These are phyloP conservation scores for Sechiopsis laciniata DNA, from an alignment of 306 rosid genomes.

Conservation along the genomic window DNA sequence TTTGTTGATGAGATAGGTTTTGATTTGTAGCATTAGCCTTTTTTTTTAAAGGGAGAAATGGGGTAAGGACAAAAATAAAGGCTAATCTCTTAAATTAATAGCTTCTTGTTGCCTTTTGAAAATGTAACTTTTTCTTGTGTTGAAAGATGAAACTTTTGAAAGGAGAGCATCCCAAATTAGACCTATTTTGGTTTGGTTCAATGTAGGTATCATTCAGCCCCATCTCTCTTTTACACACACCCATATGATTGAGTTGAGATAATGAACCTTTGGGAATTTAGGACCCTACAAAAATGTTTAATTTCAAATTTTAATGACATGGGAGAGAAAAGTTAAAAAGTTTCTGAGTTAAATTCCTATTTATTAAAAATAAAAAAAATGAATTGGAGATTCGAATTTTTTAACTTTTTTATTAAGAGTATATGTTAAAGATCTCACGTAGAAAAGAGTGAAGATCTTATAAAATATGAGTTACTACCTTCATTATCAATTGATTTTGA, in stretches of 20 bases:
- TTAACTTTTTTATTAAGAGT: too few relatives aligned
- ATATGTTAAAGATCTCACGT: too few relatives aligned
- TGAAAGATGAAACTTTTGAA: constrained; percentile 10
- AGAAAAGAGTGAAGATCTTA: too few relatives aligned
- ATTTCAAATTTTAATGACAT: not conserved
- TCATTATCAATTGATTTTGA: too few relatives aligned
- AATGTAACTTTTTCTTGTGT: not conserved
- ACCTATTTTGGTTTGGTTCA: constrained; percentile 13
- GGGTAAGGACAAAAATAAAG: not conserved
- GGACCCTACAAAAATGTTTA: not conserved
- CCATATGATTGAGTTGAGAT: not conserved
- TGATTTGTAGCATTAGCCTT: constrained; percentile 3
- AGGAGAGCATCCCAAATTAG: constrained; percentile 13
- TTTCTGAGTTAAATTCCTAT: too few relatives aligned
- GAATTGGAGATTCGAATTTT: too few relatives aligned
- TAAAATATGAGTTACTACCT: too few relatives aligned
- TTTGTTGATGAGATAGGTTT: constrained; percentile 13
- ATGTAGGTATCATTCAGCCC: constrained; percentile 7
- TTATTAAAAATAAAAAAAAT: too few relatives aligned
- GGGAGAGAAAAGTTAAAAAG: not conserved
- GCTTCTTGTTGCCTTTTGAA: not conserved
- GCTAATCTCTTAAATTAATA: not conserved
- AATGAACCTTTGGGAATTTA: not conserved
- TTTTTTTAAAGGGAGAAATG: not conserved
- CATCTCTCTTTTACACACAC: not conserved